Percentiles rank a stretch among this genome's conserved stretches.
phyloP scores from a whole-genome alignment of 2,329 filamentous ascomycete species.

The Teratosphaeria viscida region DNA sequence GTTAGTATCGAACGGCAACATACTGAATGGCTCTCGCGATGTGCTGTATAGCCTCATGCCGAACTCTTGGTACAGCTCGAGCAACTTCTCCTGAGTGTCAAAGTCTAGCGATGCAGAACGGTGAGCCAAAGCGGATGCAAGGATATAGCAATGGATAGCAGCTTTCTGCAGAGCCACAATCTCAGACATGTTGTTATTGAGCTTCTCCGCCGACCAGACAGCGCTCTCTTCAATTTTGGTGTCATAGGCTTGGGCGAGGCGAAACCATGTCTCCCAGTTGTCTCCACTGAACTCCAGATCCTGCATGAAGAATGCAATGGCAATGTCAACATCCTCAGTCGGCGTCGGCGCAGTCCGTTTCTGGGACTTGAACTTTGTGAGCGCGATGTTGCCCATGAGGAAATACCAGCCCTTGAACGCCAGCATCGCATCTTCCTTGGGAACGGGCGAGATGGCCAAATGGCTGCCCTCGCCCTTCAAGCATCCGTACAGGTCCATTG shows the following conservation, averaged over 20 bases:
- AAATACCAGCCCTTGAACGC: conserved; percentile 88
- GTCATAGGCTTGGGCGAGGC: conserved; percentile 77
- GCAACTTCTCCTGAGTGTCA: conserved; percentile 46
- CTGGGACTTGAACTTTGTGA: conserved; percentile 74
- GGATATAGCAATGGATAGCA: conserved; percentile 68
- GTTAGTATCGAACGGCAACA: conserved; percentile 54
- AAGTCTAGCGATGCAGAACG: conserved; percentile 44
- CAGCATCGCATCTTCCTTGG: conserved; percentile 54
- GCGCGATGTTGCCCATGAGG: conserved; percentile 73
- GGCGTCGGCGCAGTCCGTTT: conserved; percentile 63
- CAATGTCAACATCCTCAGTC: conserved; percentile 74
- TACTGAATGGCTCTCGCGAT: conserved; percentile 55
- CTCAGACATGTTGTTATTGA: conserved; percentile 71
- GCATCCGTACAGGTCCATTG: conserved; percentile 68
- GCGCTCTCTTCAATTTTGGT: conserved; percentile 79
- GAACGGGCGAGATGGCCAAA: conserved; percentile 54
- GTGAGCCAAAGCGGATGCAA: conserved; percentile 55
- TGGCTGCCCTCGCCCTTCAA: conserved; percentile 67
- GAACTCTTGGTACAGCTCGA: conserved; percentile 59
- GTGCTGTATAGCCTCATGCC: conserved; percentile 59
- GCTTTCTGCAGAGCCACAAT: conserved; percentile 65
- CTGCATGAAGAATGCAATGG: conserved; percentile 66
- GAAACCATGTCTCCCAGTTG: conserved; percentile 85
- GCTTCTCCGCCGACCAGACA: conserved; percentile 81
- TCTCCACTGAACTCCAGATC: conserved; percentile 74